Evolutionary conservation across 768 basidiomycete genomes (phyloP), one percentile per base, ranked within the genome.

Genomic region (Postia placenta): DNA sequence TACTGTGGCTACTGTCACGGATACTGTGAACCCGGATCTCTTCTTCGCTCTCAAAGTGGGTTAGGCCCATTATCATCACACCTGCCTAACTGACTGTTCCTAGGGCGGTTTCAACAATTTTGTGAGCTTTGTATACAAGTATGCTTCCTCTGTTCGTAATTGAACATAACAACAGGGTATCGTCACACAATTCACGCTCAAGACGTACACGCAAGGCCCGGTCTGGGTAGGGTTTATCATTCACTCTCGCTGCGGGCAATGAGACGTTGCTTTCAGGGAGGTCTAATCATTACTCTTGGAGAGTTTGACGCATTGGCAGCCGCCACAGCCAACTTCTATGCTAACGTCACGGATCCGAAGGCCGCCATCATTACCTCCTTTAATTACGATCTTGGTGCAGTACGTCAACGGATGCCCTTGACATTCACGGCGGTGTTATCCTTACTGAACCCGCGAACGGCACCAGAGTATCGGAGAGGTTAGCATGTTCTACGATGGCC

Each of bases 91-190:
- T 25, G 9, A 2, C 19, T 15, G 11, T 5, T 12, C 41, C 6
- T 47, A 82, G 78, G 83, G 83, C 22, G 82, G 81, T 7, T 60
- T 70, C 53, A 83, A 85, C 53, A 85, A 85, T 53, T 83, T 81
- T 50, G 73, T 72, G 36, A 76, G 84, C 26, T 44, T 79, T 75
- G 61, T 48, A 65, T 9, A 59, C 66, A 9, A 64, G 58, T 2
- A 69, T 72, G 4, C 72, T 60, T 49, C 74, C 77, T 1, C 80
- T 79, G 54, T 78, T 79, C 9, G 55, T 51, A n/a, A n/a, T n/a
- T n/a, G n/a, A n/a, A n/a, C n/a, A n/a, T n/a, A n/a, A n/a, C n/a
- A n/a, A n/a, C n/a, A n/a, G n/a, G n/a, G n/a, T n/a, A n/a, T n/a
- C n/a, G n/a, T n/a, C n/a, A n/a, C n/a, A n/a, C n/a, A n/a, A n/a